Base-by-base conservation (phyloP, 139 green algal species). In the Pseudopediastrum boryanum region DNA sequence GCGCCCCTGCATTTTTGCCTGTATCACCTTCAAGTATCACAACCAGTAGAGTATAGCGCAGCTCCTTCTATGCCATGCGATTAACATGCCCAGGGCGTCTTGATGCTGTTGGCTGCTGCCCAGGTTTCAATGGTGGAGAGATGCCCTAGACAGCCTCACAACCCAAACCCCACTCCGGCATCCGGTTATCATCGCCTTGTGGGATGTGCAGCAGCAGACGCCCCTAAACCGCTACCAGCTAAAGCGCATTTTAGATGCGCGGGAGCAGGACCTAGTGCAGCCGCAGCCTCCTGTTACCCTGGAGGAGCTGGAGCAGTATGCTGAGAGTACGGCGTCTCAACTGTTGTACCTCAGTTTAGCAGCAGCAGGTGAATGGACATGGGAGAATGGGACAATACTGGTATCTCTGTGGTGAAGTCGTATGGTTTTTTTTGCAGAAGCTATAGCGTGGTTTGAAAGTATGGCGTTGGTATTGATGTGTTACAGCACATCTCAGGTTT, bases 111-210 rank as follows among this genome's bases (percentile, higher is more conserved):
- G 19, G 50, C 50, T 21, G 50, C 21, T n/a, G n/a, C 54, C 21
- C 6, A 79, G 92, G 16, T 94, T 90, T 71, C 90, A 97, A 65
- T 97, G 93, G 93, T 97, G 93, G 93, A 69, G 86, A 0, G 92
- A 97, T 31, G 90, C 89, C 0, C 51, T 97, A 5, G 84, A 29
- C 10, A 7, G 27, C 21, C 59, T 80, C 3, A n/a, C 52, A 27
- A 23, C 36, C 43, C 43, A 46, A 10, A 31, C 75, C 10, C 78
- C 87, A 2, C 76, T 81, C 3, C 54, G 62, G 8, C 88, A 94
- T 38, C 90, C 90, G 0, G 83, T 88, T 2, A 79, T 89, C 16
- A 80, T 77, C 2, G 85, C 88, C 6, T 74, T 94, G 12, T 81
- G 75, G 75, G 63, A 59, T 25, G 38, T 38, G 35, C 43, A 41